Conservation (phyloP, 148 eudicot species). For the Rhododendron simsii region DNA sequence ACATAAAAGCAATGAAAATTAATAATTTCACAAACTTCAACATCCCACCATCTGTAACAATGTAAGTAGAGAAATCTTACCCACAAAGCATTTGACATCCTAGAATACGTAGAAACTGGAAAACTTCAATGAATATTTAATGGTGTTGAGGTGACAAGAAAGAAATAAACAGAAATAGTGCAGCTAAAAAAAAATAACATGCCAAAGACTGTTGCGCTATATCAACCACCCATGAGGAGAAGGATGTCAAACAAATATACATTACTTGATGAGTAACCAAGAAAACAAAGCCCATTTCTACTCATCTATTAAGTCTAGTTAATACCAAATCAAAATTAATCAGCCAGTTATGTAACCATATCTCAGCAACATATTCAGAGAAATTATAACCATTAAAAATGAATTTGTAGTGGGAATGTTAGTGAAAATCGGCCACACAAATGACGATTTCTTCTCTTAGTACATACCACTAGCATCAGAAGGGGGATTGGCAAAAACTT, state of each 20-base stretch:
- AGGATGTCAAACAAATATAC: neutral
- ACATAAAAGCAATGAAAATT: neutral
- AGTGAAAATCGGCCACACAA: neutral
- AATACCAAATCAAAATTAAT: no score
- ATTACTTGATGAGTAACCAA: neutral
- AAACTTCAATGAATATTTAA: neutral
- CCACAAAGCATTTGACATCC: neutral
- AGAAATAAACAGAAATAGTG: neutral
- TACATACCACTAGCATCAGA: neutral
- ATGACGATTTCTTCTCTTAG: neutral
- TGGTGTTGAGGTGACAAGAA: neutral
- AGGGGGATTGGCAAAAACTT: neutral
- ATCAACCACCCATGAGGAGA: neutral
- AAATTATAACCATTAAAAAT: neutral
- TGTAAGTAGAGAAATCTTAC: neutral
- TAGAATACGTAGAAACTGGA: neutral
- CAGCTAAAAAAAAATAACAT: neutral
- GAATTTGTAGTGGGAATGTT: neutral
- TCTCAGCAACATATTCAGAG: neutral
- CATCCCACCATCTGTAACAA: neutral
- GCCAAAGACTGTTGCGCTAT: neutral
- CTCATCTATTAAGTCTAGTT: neutral
- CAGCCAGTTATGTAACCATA: neutral
- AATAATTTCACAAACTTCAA: neutral
- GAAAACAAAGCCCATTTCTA: neutral